These are phyloP conservation scores for Veloboletus limbatus DNA, from an alignment of 1,284 basidiomycete species.

Conservation along the genomic window DNA sequence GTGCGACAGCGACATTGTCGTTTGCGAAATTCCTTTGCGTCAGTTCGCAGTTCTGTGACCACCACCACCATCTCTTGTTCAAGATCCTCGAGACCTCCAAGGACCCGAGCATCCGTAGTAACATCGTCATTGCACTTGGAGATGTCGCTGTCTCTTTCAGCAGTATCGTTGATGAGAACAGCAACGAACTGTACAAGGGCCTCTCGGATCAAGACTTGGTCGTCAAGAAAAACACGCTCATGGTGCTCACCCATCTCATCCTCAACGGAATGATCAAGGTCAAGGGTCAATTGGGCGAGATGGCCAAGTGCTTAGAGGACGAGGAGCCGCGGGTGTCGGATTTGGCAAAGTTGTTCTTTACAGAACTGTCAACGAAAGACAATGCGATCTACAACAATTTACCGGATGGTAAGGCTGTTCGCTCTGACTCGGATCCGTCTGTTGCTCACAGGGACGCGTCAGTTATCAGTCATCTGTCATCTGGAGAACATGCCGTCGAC, in stretches of 20 bases:
- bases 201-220: slow-evolving; percentile 82
- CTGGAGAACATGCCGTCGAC: slow-evolving; percentile 91
- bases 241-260: slow-evolving; percentile 98
- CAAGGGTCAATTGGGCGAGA: slow-evolving; percentile 97
- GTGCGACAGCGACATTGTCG: slow-evolving; percentile 84
- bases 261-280: slow-evolving; percentile 97
- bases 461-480: slow-evolving; percentile 94
- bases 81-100: slow-evolving; percentile 90
- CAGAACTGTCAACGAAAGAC: slow-evolving; percentile 94
- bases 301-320: slow-evolving; percentile 99
- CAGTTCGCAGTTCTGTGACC: slow-evolving; percentile 90
- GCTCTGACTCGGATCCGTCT: not conserved
- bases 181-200: slow-evolving; percentile 92
- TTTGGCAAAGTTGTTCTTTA: slow-evolving; percentile 96
- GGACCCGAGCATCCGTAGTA: slow-evolving; percentile 88
- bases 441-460: slow-evolving; percentile 6
- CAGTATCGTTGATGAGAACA: slow-evolving; percentile 96
- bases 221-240: slow-evolving; percentile 99
- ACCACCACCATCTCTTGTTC: slow-evolving; percentile 86
- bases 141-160: slow-evolving; percentile 98
- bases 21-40: slow-evolving; percentile 98
- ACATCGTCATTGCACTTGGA: slow-evolving; percentile 95
- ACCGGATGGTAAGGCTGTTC: slow-evolving; percentile 55
- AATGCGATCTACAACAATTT: slow-evolving; percentile 99
- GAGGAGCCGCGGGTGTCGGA: slow-evolving; percentile 87